These are phyloP conservation scores for Pythium myriotylum DNA, from an alignment of 352 stramenopile genomes.

Conservation along the genomic window DNA sequence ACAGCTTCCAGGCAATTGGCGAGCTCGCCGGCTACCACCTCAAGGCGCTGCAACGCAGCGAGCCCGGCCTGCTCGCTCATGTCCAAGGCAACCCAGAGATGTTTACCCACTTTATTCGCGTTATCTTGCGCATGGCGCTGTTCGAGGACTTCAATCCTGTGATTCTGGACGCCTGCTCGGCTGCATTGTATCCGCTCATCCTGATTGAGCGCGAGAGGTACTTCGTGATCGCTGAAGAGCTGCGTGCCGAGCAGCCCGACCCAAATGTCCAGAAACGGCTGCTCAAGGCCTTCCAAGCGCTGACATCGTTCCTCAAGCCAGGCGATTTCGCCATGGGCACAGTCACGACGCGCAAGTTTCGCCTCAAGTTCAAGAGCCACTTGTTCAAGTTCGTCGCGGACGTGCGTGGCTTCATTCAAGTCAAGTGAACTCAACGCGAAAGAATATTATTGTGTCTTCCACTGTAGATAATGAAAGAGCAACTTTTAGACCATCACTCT, in stretches of 20 bases:
- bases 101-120: conserved; percentile 73
- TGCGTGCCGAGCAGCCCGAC: conserved; percentile 59
- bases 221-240: conserved; percentile 64
- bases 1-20: conserved; percentile 83
- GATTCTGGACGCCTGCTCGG: conserved; percentile 71
- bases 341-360: conserved; percentile 67
- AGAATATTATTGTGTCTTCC: conserved; percentile 25
- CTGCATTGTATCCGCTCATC: conserved; percentile 79
- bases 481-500: conserved; percentile 22
- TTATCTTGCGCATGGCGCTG: conserved; percentile 79
- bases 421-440: conserved; percentile 46
- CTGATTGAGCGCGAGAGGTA: conserved; percentile 79
- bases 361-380: conserved; percentile 79
- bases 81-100: conserved; percentile 51
- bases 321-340: conserved; percentile 64
- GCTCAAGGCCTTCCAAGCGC: conserved; percentile 56
- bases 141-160: conserved; percentile 80
- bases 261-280: conserved; percentile 52
- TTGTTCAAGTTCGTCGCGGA: conserved; percentile 82
- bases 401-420: conserved; percentile 80
- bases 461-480: conserved; percentile 23
- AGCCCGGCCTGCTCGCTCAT: conserved; percentile 54
- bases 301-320: conserved; percentile 69
- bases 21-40: conserved; percentile 75
- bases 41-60: conserved; percentile 52